Conservation (phyloP, 352 stramenopile species). For the Phytophthora aleatoria region DNA sequence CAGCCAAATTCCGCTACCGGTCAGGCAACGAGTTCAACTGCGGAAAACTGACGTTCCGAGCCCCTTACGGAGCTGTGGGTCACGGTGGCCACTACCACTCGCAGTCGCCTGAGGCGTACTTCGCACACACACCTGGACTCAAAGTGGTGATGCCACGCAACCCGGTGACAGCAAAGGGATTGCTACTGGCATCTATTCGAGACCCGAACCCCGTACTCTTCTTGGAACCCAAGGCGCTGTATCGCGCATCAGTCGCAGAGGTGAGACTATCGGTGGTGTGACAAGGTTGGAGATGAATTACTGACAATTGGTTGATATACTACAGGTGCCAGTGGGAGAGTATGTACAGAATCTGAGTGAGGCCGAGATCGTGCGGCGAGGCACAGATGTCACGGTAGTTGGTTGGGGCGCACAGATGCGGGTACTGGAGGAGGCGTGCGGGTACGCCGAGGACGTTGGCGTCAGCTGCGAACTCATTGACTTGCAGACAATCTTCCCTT, state of each 20-base stretch:
- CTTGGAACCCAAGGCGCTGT: slow-evolving; percentile 98
- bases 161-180: slow-evolving; percentile 94
- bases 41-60: slow-evolving; percentile 95
- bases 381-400: slow-evolving; percentile 95
- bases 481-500: slow-evolving; percentile 97
- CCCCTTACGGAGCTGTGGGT: slow-evolving; percentile 95
- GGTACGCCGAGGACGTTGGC: slow-evolving; percentile 90
- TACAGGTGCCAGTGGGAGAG: slow-evolving; percentile 91
- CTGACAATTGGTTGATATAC: slow-evolving; percentile 6
- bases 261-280: slow-evolving; percentile 27
- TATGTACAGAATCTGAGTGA: slow-evolving; percentile 94
- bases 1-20: slow-evolving; percentile 98
- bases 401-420: slow-evolving; percentile 94
- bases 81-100: slow-evolving; percentile 95
- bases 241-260: slow-evolving; percentile 95
- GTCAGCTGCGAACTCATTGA: slow-evolving; percentile 98
- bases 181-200: slow-evolving; percentile 95
- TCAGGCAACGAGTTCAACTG: slow-evolving; percentile 98
- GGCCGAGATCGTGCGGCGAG: slow-evolving; percentile 93
- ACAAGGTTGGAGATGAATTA: background rate
- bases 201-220: slow-evolving; percentile 98
- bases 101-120: slow-evolving; percentile 97
- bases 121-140: slow-evolving; percentile 97
- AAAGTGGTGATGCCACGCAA: slow-evolving; percentile 96
- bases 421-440: slow-evolving; percentile 82